Percentiles rank a stretch among this genome's conserved stretches.
Evolutionary conservation across 1,139 yeast species (phyloP).

Genomic region (Saccharomyces hybrid): DNA sequence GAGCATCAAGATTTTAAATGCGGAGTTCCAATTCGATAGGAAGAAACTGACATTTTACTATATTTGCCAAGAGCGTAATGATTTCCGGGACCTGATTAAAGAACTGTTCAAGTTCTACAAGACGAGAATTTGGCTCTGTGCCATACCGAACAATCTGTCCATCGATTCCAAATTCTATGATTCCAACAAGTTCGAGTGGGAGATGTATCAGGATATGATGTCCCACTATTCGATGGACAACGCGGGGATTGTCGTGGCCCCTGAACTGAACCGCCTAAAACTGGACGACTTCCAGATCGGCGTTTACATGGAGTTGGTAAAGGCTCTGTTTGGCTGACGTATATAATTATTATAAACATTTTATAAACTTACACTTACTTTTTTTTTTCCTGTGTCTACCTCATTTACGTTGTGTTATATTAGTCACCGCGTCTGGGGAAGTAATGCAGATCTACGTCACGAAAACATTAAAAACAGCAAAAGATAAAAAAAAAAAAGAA

Average conservation of each 20-base stretch:
- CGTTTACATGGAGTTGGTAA: conserved; percentile 32
- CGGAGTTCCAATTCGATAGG: conserved; percentile 93
- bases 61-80: conserved; percentile 63
- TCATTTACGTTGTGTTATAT: too few relatives aligned
- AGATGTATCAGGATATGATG: conserved; percentile 28
- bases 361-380: conserved; percentile 2
- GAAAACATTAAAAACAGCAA: too few relatives aligned
- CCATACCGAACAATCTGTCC: conserved; percentile 43
- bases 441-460: too few relatives aligned
- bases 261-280: conserved; percentile 23
- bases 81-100: conserved; percentile 84
- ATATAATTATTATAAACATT: conserved; percentile 3
- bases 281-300: conserved; percentile 31
- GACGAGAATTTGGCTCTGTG: conserved; percentile 96
- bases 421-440: too few relatives aligned
- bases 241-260: conserved; percentile 18
- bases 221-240: conserved; percentile 17
- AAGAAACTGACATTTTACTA: conserved; percentile 90
- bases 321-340: conserved; percentile 20
- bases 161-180: conserved; percentile 29
- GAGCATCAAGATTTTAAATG: conserved; percentile 50
- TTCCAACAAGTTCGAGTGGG: conserved; percentile 21
- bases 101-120: conserved; percentile 89
- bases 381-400: too few relatives aligned
- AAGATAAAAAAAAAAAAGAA: too few relatives aligned